A percentile compares a stretch with the other conserved stretches of the same genome.
phyloP scores from a whole-genome alignment of 192 early-diverging fungal genomes.

The Gonapodya sp. region DNA sequence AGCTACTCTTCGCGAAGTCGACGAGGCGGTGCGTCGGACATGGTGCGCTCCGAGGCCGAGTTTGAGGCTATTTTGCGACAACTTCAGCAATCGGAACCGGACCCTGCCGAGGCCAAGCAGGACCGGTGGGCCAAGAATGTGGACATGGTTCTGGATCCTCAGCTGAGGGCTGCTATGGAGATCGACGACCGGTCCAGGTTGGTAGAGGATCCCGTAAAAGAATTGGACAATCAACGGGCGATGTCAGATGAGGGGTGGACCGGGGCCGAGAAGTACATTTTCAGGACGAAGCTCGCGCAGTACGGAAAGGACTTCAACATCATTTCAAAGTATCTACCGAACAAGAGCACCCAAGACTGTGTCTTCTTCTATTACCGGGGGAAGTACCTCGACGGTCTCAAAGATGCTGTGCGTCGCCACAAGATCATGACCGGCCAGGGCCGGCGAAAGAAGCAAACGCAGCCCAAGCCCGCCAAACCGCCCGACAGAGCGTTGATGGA shows the following conservation, averaged over 20 bases:
- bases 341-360: neutral
- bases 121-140: slow-evolving; percentile 4
- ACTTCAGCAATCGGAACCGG: neutral
- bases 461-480: neutral
- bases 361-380: neutral
- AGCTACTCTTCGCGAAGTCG: neutral
- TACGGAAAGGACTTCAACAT: slow-evolving; percentile 2
- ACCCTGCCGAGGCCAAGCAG: neutral
- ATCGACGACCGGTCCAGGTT: neutral
- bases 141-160: neutral
- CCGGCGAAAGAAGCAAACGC: neutral
- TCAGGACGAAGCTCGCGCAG: neutral
- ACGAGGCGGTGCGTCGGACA: neutral
- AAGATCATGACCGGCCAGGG: neutral
- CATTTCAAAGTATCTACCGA: slow-evolving; percentile 10
- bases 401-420: neutral
- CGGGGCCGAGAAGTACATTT: neutral
- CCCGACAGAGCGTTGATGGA: neutral
- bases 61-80: neutral
- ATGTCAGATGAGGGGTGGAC: neutral
- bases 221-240: neutral
- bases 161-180: neutral
- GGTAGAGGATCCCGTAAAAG: neutral
- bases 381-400: neutral
- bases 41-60: slow-evolving; percentile 7